Evolutionary conservation across 495 filamentous ascomycete genomes (phyloP).

Genomic region (Podospora pseudocomata): DNA sequence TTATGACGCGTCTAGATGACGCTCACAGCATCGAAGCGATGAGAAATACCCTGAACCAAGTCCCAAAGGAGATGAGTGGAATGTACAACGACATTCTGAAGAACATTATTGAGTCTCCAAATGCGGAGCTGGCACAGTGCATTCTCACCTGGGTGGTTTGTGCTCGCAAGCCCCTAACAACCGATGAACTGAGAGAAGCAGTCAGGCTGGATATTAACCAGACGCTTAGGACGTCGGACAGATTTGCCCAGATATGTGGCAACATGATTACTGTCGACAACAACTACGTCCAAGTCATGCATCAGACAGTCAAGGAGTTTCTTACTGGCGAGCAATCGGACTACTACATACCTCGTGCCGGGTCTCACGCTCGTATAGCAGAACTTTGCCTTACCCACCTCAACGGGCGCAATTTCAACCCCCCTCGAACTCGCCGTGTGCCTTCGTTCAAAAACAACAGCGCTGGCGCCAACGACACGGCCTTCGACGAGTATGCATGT

Average conservation of each 20-base stretch:
- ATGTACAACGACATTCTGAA: constrained; percentile 23
- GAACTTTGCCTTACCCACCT: constrained; percentile 24
- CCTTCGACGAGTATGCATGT: constrained; percentile 21
- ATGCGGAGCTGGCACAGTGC: constrained; percentile 21
- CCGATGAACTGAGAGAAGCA: constrained; percentile 22
- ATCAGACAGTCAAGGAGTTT: constrained; percentile 27
- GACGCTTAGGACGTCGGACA: constrained; percentile 18
- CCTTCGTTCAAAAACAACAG: constrained; percentile 4
- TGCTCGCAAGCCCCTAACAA: constrained; percentile 17
- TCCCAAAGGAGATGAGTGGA: constrained; percentile 25
- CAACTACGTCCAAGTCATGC: constrained; percentile 22
- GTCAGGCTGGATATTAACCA: constrained; percentile 24
- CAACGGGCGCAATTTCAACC: constrained; percentile 19
- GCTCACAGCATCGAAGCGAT: constrained; percentile 22
- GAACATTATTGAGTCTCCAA: constrained; percentile 14
- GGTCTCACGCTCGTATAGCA: constrained; percentile 22
- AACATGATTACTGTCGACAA: constrained; percentile 24
- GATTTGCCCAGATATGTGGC: constrained; percentile 21
- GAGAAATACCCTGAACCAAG: constrained; percentile 17
- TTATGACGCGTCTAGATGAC: constrained; percentile 17
- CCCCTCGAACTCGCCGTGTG: constrained; percentile 14
- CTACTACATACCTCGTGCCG: constrained; percentile 14
- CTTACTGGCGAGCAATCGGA: constrained; percentile 19
- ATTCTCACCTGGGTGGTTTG: constrained; percentile 26
- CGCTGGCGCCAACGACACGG: not conserved